Conservation (phyloP, 1,284 basidiomycete genomes). For the Retiboletus flavoniger region DNA sequence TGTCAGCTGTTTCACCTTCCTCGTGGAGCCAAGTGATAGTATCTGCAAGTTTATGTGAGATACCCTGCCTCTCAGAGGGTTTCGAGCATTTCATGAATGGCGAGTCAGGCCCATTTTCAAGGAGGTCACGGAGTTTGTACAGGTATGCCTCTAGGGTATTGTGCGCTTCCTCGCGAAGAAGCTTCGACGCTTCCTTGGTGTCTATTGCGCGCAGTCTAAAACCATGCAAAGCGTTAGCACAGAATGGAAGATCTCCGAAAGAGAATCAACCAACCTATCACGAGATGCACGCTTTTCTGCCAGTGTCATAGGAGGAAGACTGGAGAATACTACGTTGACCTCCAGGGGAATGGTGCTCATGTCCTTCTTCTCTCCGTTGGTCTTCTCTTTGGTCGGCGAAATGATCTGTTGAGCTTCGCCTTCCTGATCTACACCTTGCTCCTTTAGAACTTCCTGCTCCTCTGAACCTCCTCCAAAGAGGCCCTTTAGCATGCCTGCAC, state of each 20-base stretch:
- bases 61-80: conserved; percentile 62
- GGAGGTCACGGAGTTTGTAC: conserved; percentile 84
- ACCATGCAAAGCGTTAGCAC: conserved; percentile 4
- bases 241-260: not conserved
- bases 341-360: conserved; percentile 60
- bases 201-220: conserved; percentile 78
- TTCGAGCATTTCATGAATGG: conserved; percentile 83
- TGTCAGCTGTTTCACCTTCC: conserved; percentile 81
- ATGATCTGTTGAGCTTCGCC: conserved; percentile 16
- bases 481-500: conserved; percentile 76
- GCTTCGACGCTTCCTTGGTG: conserved; percentile 73
- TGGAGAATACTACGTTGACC: conserved; percentile 60
- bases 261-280: conserved; percentile 48
- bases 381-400: conserved; percentile 36
- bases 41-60: conserved; percentile 66
- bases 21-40: conserved; percentile 84
- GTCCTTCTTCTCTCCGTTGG: conserved; percentile 40
- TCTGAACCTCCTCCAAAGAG: conserved; percentile 66
- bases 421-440: conserved; percentile 24
- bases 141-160: conserved; percentile 92
- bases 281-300: conserved; percentile 72
- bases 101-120: conserved; percentile 64
- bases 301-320: conserved; percentile 68
- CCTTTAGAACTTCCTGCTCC: conserved; percentile 28
- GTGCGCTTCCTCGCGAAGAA: conserved; percentile 82